Percentiles rank a stretch among this genome's conserved stretches.
These are phyloP conservation scores for Scheffersomyces cryptocercus DNA, from an alignment of 1,139 yeast species.

Conservation along the genomic window DNA sequence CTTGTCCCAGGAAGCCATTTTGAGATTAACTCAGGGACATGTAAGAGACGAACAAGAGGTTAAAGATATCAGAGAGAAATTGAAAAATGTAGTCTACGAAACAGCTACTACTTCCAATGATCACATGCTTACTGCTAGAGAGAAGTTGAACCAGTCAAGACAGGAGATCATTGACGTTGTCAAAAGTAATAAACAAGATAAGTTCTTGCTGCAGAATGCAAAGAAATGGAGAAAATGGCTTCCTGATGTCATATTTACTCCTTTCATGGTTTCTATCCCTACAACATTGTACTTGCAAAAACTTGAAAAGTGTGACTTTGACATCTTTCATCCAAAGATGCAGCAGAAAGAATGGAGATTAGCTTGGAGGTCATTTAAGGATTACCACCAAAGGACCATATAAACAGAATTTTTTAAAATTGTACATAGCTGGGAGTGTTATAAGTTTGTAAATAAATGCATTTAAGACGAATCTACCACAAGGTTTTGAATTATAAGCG, in stretches of 20 bases:
- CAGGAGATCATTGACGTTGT: constrained; percentile 32
- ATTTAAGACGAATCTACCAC: no score
- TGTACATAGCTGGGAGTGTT: no score
- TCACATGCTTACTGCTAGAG: constrained; percentile 68
- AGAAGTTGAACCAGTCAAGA: constrained; percentile 44
- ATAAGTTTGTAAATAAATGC: no score
- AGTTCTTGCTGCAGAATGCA: constrained; percentile 31
- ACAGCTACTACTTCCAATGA: constrained; percentile 79
- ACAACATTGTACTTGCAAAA: constrained; percentile 60
- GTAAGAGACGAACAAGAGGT: constrained; percentile 22
- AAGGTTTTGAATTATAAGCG: no score
- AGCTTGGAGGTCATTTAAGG: constrained; percentile 64
- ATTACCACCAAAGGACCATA: constrained; percentile 46
- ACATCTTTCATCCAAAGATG: constrained; percentile 51
- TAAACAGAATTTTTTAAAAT: constrained; percentile 13
- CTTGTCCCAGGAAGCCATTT: constrained; percentile 64
- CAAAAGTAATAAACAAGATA: constrained; percentile 22
- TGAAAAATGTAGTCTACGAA: constrained; percentile 66
- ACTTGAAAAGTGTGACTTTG: constrained; percentile 66
- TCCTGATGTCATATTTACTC: constrained; percentile 69
- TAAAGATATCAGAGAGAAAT: constrained; percentile 32
- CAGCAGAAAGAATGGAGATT: constrained; percentile 68
- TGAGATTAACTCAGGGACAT: constrained; percentile 54
- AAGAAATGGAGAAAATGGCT: constrained; percentile 46
- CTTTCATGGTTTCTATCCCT: constrained; percentile 69